Base-by-base conservation (phyloP, 257 asterid genomes). In the Nicotiana paniculata region DNA sequence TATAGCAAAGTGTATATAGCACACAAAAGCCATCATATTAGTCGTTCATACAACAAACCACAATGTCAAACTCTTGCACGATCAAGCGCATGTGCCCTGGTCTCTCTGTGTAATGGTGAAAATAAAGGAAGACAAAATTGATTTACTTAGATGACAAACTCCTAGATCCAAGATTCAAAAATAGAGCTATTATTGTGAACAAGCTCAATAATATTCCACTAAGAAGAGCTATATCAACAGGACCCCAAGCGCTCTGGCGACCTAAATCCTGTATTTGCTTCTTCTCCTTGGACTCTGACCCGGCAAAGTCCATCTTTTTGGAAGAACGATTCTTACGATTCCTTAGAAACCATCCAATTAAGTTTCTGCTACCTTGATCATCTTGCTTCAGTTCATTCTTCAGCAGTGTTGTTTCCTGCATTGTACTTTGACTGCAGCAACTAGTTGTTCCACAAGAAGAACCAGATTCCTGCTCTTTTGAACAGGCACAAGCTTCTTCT, bases 161-260 rank as follows among this genome's bases (percentile, higher is more conserved):
- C 83, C 85, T 87, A 61, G 82, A 89, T 48, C 88, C 88, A 57
- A 90, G 89, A 75, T 82, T 87, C 58, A 90, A 69, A 83, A 86
- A 79, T 57, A 92, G 76, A 15, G 90, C 92, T 51, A 91, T 75
- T 46, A 93, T 88, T 35, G 89, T 88, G 79, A 91, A 83, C 83
- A 91, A 82, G 90, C 98, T 90, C 83, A 88, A 81, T 30, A 91
- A 33, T 65, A 89, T 85, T 72, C 95, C 95, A 26, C 88, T 83
- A 80, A 93, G 82, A 79, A 93, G 93, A 77, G 92, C 91, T 82
- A 77, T 88, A 81, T 91, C 97, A 39, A 90, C 81, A n/a, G 77
- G 64, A 72, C 59, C 87, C 95, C 96, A 91, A n/a, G 86, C 85
- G 9, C 58, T 82, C 64, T 48, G 77, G 69, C 17, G 33, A 37